Conservation (phyloP, 805 yeast species). For the Yarrowia phangngaensis region DNA sequence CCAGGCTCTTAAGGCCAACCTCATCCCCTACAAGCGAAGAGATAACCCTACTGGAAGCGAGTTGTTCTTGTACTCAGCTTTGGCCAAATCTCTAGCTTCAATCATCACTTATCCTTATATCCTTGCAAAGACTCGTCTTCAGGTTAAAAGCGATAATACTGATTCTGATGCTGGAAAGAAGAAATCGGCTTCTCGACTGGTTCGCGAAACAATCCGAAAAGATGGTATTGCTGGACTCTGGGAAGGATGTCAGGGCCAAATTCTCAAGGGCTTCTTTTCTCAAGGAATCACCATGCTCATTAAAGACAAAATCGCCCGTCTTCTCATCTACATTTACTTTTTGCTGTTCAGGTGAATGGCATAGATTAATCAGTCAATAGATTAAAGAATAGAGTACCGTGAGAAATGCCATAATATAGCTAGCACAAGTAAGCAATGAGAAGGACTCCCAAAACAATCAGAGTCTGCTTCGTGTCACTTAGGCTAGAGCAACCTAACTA, state of each 20-base stretch:
- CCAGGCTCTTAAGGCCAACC: conserved; percentile 33
- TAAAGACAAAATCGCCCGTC: conserved; percentile 39
- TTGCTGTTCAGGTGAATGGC: conserved; percentile 9
- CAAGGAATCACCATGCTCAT: conserved; percentile 41
- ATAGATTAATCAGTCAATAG: background rate
- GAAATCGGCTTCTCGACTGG: conserved; percentile 14
- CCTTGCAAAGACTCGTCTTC: conserved; percentile 67
- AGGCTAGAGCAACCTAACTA: no score
- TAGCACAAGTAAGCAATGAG: no score
- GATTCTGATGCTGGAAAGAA: background rate
- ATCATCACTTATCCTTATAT: conserved; percentile 73
- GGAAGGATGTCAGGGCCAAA: conserved; percentile 52
- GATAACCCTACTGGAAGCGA: conserved; percentile 41
- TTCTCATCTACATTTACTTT: conserved; percentile 32
- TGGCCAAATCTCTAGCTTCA: conserved; percentile 65
- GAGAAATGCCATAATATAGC: no score
- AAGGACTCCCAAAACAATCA: no score
- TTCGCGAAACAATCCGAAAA: conserved; percentile 49
- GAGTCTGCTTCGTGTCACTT: no score
- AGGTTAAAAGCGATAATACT: conserved; percentile 41
- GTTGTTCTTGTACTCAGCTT: conserved; percentile 61
- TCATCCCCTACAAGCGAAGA: conserved; percentile 32
- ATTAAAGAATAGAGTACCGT: no score
- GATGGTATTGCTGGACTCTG: conserved; percentile 78
- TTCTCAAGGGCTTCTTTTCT: conserved; percentile 38